phyloP scores from a whole-genome alignment of 2,329 filamentous ascomycete species.

The Aschersonia sp. region DNA sequence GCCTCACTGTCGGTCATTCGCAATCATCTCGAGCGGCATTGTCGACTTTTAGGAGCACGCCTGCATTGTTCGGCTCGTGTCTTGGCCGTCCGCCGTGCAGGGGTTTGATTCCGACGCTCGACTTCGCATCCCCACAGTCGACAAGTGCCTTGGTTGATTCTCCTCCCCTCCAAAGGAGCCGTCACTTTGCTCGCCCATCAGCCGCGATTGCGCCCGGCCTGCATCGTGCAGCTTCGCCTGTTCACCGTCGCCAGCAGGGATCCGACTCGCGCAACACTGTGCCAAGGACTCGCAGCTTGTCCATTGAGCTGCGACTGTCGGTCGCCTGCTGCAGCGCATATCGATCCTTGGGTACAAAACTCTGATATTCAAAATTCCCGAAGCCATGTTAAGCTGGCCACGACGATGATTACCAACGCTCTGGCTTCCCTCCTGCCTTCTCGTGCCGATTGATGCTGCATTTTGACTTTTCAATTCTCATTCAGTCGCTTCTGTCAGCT shows the following conservation, averaged over 20 bases:
- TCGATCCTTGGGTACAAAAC: background rate
- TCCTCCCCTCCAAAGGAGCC: background rate
- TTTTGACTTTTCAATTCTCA: slow-evolving; percentile 31
- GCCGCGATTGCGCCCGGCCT: background rate
- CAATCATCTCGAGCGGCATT: too few relatives aligned
- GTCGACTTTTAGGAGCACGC: too few relatives aligned
- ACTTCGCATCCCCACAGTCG: too few relatives aligned
- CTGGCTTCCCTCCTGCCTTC: slow-evolving; percentile 30
- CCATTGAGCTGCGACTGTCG: background rate
- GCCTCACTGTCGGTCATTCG: too few relatives aligned
- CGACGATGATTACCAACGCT: slow-evolving; percentile 42
- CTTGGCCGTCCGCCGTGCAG: too few relatives aligned
- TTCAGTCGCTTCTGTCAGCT: slow-evolving; percentile 16
- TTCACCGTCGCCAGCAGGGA: background rate
- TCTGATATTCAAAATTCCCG: slow-evolving; percentile 1
- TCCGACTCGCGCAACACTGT: background rate
- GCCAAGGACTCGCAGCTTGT: background rate
- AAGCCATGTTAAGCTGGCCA: slow-evolving; percentile 21
- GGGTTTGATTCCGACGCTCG: too few relatives aligned
- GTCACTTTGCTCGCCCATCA: background rate
- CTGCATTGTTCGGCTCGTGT: too few relatives aligned
- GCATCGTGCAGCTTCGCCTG: background rate
- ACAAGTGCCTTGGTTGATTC: background rate
- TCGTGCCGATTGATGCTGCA: slow-evolving; percentile 38
- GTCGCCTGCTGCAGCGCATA: background rate